Conservation (phyloP, 2,329 filamentous ascomycete species). For the Elsinoe fawcettii region DNA sequence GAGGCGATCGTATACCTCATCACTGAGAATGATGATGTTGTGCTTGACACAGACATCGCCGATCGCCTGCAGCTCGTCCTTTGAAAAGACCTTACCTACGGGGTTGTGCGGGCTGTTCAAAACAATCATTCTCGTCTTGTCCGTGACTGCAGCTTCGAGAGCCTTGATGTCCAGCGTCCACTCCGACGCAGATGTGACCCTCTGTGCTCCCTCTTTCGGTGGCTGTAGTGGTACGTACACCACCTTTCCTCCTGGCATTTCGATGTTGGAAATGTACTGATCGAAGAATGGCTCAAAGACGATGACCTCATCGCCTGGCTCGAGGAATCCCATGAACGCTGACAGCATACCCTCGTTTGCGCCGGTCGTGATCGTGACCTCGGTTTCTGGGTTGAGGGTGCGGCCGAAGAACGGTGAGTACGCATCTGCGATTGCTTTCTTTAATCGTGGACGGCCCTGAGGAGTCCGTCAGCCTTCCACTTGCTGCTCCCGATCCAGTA, state of each 20-base stretch:
- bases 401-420: slow-evolving; percentile 87
- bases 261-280: slow-evolving; percentile 98
- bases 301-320: slow-evolving; percentile 91
- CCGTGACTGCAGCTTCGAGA: slow-evolving; percentile 71
- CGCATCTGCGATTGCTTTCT: slow-evolving; percentile 85
- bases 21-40: slow-evolving; percentile 69
- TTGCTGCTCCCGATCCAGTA: neutral
- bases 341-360: slow-evolving; percentile 92
- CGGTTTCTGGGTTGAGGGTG: slow-evolving; percentile 74
- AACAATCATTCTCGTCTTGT: slow-evolving; percentile 93
- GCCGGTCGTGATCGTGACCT: slow-evolving; percentile 89
- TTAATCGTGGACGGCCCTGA: slow-evolving; percentile 74
- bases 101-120: slow-evolving; percentile 87
- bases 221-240: slow-evolving; percentile 94
- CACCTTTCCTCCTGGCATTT: slow-evolving; percentile 93
- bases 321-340: slow-evolving; percentile 96
- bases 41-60: slow-evolving; percentile 85
- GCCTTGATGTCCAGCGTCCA: slow-evolving; percentile 83
- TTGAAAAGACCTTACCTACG: slow-evolving; percentile 89
- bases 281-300: slow-evolving; percentile 99
- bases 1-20: slow-evolving; percentile 77
- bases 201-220: slow-evolving; percentile 66
- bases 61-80: slow-evolving; percentile 72
- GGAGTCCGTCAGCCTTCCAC: neutral
- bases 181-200: slow-evolving; percentile 76